A percentile compares a stretch with the other conserved stretches of the same genome.
Conservation (phyloP, 352 stramenopile genomes). For the Pythium dissimile region DNA sequence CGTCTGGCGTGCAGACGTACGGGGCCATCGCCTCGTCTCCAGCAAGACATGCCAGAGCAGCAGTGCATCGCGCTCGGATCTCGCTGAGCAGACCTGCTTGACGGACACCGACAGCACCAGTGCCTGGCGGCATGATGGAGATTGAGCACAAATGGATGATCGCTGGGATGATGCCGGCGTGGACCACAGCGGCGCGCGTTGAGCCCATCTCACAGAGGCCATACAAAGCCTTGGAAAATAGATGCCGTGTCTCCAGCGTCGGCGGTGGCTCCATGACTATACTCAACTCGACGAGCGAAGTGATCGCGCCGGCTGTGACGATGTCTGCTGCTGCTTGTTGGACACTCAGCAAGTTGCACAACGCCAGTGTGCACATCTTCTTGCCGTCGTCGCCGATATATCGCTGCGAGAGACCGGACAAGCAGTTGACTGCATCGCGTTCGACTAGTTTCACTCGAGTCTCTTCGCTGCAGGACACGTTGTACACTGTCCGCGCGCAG, state of each 20-base stretch:
- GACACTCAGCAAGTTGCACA: constrained; percentile 78
- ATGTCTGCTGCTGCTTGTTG: constrained; percentile 71
- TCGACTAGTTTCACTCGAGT: constrained; percentile 65
- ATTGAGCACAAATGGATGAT: constrained; percentile 46
- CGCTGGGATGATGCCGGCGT: constrained; percentile 51
- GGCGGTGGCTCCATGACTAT: constrained; percentile 32
- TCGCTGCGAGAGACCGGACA: constrained; percentile 45
- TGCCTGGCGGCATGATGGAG: background rate
- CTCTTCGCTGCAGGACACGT: constrained; percentile 69
- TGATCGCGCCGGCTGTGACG: constrained; percentile 59
- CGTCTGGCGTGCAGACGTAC: constrained; percentile 40
- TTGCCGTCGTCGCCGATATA: constrained; percentile 40
- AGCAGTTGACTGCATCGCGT: constrained; percentile 48
- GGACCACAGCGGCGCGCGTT: constrained; percentile 45
- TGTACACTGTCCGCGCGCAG: constrained; percentile 64
- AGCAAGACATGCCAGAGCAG: constrained; percentile 58
- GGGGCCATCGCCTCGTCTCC: constrained; percentile 33
- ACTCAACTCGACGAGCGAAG: constrained; percentile 59
- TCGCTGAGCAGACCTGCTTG: constrained; percentile 30
- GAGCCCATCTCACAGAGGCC: constrained; percentile 54
- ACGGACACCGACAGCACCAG: background rate
- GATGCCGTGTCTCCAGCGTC: constrained; percentile 41
- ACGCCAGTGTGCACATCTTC: constrained; percentile 72
- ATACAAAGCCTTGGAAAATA: constrained; percentile 68
- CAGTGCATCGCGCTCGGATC: constrained; percentile 59